phyloP scores from a whole-genome alignment of 192 early-diverging fungal species.

The Coemansia sp. region DNA sequence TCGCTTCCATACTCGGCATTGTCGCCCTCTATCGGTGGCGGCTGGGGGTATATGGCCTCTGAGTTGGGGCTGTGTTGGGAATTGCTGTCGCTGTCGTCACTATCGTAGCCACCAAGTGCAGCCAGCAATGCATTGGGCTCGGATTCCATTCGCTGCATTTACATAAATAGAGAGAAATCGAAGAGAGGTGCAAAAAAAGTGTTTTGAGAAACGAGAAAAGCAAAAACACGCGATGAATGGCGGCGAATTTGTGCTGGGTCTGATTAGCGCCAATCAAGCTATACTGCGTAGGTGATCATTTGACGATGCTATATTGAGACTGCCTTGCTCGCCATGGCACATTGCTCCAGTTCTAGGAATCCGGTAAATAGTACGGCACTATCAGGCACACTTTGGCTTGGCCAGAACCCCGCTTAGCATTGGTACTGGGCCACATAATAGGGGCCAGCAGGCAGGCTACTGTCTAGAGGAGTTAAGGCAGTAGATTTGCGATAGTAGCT shows the following conservation, averaged over 20 bases:
- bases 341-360: neutral
- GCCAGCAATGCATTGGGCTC: slow-evolving; percentile 28
- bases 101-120: slow-evolving; percentile 45
- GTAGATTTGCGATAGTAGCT: neutral
- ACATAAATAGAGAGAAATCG: neutral
- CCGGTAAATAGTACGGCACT: neutral
- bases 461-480: neutral
- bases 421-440: neutral
- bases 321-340: neutral
- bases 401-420: neutral
- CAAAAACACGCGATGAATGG: neutral
- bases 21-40: neutral
- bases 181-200: neutral
- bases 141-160: slow-evolving; percentile 18
- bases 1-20: neutral
- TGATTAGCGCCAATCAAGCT: neutral
- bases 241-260: neutral
- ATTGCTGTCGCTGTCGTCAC: slow-evolving; percentile 24
- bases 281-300: neutral
- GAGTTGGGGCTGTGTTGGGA: neutral
- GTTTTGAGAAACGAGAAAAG: neutral
- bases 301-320: neutral
- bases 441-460: neutral
- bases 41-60: neutral
- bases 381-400: neutral